Evolutionary conservation across 768 basidiomycete species (phyloP).

Genomic region (Leccinellum rugosiceps): DNA sequence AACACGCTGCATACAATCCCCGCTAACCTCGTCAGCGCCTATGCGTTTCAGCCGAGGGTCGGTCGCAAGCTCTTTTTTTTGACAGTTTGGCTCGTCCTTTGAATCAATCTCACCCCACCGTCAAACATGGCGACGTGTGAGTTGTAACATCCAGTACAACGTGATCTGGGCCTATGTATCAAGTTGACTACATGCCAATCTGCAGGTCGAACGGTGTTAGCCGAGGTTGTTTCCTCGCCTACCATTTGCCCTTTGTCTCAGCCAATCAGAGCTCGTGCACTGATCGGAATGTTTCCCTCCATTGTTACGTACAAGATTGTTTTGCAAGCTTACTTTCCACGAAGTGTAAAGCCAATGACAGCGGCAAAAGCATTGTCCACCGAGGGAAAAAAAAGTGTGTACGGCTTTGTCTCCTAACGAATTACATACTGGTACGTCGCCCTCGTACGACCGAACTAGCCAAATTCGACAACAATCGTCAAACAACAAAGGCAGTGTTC

Average conservation of each 20-base stretch:
- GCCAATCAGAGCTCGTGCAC: neutral
- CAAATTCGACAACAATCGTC: neutral
- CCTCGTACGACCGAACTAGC: neutral
- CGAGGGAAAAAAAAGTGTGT: neutral
- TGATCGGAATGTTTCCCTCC: neutral
- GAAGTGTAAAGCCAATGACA: neutral
- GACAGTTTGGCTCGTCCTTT: neutral
- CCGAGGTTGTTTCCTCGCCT: neutral
- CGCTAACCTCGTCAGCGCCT: constrained; percentile 6
- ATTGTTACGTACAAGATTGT: neutral
- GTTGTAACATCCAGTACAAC: neutral
- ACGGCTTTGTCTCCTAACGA: neutral
- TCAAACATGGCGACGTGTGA: constrained; percentile 4
- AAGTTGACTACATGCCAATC: neutral
- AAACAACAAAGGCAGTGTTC: constrained; percentile 2
- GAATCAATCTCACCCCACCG: neutral
- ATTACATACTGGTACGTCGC: constrained; percentile 7
- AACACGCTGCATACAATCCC: neutral
- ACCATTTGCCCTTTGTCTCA: neutral
- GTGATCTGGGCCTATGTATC: neutral
- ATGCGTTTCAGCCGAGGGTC: neutral
- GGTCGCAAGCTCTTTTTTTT: neutral
- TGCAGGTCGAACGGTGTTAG: neutral
- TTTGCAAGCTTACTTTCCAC: neutral
- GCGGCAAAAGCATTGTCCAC: neutral